Base-by-base conservation (phyloP, 139 green algal genomes). In the Picochlorum sp. region DNA sequence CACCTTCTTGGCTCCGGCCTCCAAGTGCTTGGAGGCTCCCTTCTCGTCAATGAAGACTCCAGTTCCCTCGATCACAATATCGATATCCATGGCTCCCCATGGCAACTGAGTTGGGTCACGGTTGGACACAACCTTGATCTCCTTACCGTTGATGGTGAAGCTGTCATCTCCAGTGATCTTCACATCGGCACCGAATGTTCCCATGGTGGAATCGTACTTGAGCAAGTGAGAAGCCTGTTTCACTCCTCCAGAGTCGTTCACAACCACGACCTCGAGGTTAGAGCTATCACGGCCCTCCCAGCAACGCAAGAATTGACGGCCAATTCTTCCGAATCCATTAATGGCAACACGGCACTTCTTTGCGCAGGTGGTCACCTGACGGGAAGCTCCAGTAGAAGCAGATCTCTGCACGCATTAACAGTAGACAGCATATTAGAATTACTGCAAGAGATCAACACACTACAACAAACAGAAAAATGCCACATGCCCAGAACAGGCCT, bases 121-220 rank as follows among this genome's bases (percentile, higher is more conserved):
- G 82, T 74, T 90, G 62, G 85, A 95, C 58, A 98, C 92, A 41
- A 99, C 81, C 34, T 74, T 75, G 81, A 99, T 96, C 45, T 66
- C 51, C 85, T 97, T 97, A 77, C 92, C 94, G 74, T 98, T 85
- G 30, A 99, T 87, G 47, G 74, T 82, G 69, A 99, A 87, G 75
- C 74, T 78, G 58, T 67, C 71, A 72, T 99, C 90, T 69, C 91
- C 88, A n/a, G 90, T 77, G 21, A 89, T 68, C 86, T 97, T 90
- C 30, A 99, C 89, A 26, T 98, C 91, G 45, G 89, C 88, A 45
- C 80, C 59, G 81, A 98, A 99, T 18, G 85, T 95, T 60, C 94
- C 94, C 60, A 98, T 87, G 60, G 90, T 97, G 67, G 90, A 96
- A 82, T 99, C 94, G 76, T 99, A 99, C 88, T 99, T 99, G 58